These are phyloP conservation scores for Spizellomyces sp. DNA, from an alignment of 192 early-diverging fungal genomes.

Conservation along the genomic window DNA sequence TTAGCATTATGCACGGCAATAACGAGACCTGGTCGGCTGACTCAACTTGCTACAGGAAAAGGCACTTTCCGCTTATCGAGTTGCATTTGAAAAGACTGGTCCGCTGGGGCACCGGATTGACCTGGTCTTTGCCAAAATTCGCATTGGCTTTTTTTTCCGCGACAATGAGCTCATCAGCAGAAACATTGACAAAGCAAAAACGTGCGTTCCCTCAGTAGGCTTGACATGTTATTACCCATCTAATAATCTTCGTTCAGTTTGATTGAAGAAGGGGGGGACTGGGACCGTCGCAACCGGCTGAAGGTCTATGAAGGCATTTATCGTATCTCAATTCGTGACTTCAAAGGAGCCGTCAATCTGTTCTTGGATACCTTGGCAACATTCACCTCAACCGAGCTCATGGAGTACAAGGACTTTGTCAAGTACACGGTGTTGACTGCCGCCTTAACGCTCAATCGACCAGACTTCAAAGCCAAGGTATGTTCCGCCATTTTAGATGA, in stretches of 20 bases:
- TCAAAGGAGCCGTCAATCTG: conserved; percentile 86
- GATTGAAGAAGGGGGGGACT: conserved; percentile 98
- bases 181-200: conserved; percentile 80
- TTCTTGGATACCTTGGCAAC: conserved; percentile 96
- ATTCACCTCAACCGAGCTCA: conserved; percentile 94
- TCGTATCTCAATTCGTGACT: conserved; percentile 92
- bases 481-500: background rate
- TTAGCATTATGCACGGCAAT: background rate
- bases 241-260: conserved; percentile 51
- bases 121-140: conserved; percentile 86
- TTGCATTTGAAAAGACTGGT: conserved; percentile 83
- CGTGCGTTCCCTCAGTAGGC: background rate
- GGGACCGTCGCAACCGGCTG: conserved; percentile 97
- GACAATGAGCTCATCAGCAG: conserved; percentile 76
- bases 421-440: conserved; percentile 90
- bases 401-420: conserved; percentile 97
- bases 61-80: conserved; percentile 79
- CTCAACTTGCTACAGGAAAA: conserved; percentile 64
- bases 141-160: conserved; percentile 92
- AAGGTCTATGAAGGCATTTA: conserved; percentile 96
- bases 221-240: background rate
- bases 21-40: background rate
- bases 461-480: conserved; percentile 95
- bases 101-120: conserved; percentile 94
- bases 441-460: conserved; percentile 81